Conservation (phyloP, 2,329 filamentous ascomycete genomes). For the Trichoderma brevicompactum region DNA sequence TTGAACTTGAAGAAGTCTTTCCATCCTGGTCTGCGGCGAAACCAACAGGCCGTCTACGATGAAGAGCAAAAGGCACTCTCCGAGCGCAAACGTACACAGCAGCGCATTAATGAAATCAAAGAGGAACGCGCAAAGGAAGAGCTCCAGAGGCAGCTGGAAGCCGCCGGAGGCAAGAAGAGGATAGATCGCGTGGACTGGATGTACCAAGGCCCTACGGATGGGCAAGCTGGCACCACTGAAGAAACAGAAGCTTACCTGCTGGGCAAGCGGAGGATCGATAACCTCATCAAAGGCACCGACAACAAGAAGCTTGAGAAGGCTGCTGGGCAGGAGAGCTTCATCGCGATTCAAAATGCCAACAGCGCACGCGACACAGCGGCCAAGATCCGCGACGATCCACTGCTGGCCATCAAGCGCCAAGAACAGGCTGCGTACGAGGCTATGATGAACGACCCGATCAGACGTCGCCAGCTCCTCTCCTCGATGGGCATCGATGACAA, state of each 20-base stretch:
- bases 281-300: slow-evolving; percentile 76
- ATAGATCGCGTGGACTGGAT: slow-evolving; percentile 94
- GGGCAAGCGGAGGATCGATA: slow-evolving; percentile 90
- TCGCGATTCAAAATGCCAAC: slow-evolving; percentile 71
- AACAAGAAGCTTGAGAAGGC: slow-evolving; percentile 80
- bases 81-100: slow-evolving; percentile 91
- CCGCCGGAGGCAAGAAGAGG: slow-evolving; percentile 79
- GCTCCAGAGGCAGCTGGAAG: slow-evolving; percentile 85
- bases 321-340: slow-evolving; percentile 61
- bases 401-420: slow-evolving; percentile 90
- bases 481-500: slow-evolving; percentile 62
- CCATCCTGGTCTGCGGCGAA: slow-evolving; percentile 88
- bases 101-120: slow-evolving; percentile 88
- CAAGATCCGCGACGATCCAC: slow-evolving; percentile 89
- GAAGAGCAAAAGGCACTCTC: slow-evolving; percentile 91
- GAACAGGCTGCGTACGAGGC: slow-evolving; percentile 81
- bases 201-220: slow-evolving; percentile 85
- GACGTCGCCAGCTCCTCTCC: slow-evolving; percentile 68
- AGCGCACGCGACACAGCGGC: slow-evolving; percentile 76
- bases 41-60: slow-evolving; percentile 88
- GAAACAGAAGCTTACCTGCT: slow-evolving; percentile 93
- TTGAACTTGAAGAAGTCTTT: slow-evolving; percentile 95
- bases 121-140: slow-evolving; percentile 94
- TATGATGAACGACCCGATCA: slow-evolving; percentile 77
- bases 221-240: slow-evolving; percentile 76